Conservation (phyloP, 495 filamentous ascomycete species). For the Podospora fimiseda region DNA sequence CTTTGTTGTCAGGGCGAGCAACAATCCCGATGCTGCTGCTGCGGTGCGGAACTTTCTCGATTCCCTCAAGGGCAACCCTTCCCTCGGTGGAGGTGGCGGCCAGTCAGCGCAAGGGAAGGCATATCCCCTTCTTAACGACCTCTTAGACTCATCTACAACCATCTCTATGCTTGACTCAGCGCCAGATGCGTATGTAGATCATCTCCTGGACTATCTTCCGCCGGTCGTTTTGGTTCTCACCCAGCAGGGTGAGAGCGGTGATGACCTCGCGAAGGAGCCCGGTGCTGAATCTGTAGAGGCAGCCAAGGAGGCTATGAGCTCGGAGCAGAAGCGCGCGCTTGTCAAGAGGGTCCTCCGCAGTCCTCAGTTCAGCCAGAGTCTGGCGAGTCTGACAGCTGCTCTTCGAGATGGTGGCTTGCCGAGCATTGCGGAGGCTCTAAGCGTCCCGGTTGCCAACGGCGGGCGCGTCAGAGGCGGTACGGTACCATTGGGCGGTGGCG, state of each 20-base stretch:
- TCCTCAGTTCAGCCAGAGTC: constrained; percentile 84
- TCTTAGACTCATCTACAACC: constrained; percentile 69
- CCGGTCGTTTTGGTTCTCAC: constrained; percentile 58
- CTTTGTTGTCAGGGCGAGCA: constrained; percentile 33
- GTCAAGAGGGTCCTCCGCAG: constrained; percentile 77
- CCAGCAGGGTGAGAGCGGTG: constrained; percentile 51
- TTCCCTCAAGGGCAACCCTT: constrained; percentile 61
- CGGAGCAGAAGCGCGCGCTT: constrained; percentile 73
- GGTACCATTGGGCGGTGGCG: constrained; percentile 79
- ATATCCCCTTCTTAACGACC: constrained; percentile 81
- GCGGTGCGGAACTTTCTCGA: constrained; percentile 82
- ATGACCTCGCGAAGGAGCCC: constrained; percentile 46
- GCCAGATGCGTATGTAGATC: constrained; percentile 57
- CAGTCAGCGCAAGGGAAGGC: constrained; percentile 49
- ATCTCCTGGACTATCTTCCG: constrained; percentile 71
- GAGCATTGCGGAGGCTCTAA: constrained; percentile 78
- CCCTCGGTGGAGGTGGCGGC: constrained; percentile 24
- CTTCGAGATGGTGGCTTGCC: constrained; percentile 89
- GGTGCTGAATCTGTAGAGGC: constrained; percentile 60
- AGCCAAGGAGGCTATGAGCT: constrained; percentile 65
- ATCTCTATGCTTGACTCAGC: constrained; percentile 68
- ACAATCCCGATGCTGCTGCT: constrained; percentile 51
- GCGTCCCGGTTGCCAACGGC: constrained; percentile 71
- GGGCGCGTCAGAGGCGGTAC: constrained; percentile 68
- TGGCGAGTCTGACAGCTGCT: constrained; percentile 76